Percentiles rank a stretch among this genome's conserved stretches.
Conservation (phyloP, 805 yeast genomes). For the Saturnispora bothae region DNA sequence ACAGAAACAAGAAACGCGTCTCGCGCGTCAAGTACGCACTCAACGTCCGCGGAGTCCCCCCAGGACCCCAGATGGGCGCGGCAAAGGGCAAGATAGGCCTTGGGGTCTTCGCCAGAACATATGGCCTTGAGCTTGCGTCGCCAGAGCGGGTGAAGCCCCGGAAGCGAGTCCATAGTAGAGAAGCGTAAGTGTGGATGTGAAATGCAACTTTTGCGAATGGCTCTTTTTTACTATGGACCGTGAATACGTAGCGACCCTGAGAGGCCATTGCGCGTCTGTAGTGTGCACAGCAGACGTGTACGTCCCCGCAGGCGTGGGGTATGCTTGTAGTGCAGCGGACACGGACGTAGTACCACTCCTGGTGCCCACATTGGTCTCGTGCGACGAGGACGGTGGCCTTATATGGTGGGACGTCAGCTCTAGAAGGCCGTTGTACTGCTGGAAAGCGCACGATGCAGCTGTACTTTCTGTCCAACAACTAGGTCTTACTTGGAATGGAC, state of each 20-base stretch:
- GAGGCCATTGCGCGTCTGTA: constrained; percentile 23
- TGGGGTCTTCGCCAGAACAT: background rate
- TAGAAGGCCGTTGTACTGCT: constrained; percentile 43
- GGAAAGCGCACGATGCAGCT: constrained; percentile 47
- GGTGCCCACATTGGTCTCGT: constrained; percentile 35
- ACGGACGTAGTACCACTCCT: constrained; percentile 14
- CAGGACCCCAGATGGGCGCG: background rate
- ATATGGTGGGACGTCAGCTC: constrained; percentile 55
- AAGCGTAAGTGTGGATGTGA: too few species aligned
- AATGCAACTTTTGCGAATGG: too few species aligned
- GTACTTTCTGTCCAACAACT: constrained; percentile 41
- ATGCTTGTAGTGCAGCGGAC: constrained; percentile 2
- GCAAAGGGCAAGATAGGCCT: background rate
- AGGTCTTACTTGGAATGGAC: constrained; percentile 26
- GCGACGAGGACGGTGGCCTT: constrained; percentile 54
- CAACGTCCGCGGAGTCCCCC: background rate
- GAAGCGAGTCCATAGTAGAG: too few species aligned
- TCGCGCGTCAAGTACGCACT: too few species aligned
- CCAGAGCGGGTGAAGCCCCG: too few species aligned
- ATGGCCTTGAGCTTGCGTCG: too few species aligned
- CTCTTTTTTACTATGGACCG: constrained; percentile 3
- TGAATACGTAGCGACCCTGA: constrained; percentile 27
- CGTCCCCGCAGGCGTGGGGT: constrained; percentile 8
- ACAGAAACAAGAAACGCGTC: too few species aligned
- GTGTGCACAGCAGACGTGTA: constrained; percentile 3